Base-by-base conservation (phyloP, 208 protist genomes). In the Leishmania lainsoni region DNA sequence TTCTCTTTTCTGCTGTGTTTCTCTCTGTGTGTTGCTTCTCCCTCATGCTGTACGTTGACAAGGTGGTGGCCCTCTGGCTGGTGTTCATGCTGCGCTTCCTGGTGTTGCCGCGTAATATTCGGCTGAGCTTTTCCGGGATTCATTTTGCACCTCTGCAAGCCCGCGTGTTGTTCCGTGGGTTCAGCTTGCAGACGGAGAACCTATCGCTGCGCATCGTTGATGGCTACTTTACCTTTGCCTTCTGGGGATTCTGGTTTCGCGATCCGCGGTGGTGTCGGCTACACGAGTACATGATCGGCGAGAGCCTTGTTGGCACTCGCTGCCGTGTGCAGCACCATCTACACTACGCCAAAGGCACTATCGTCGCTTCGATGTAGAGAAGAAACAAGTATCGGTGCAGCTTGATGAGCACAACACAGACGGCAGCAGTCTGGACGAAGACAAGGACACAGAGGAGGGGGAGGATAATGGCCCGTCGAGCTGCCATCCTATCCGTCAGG, bases 111-210 rank as follows among this genome's bases (percentile, higher is more conserved):
- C 89, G 89, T 12, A 84, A 90, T 63, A 88, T 92, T n/a, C 79
- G 83, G 14, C 83, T 97, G 32, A 68, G 76, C 20, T 68, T 97
- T 45, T 84, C 90, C 10, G 89, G 88, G 26, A 71, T 97, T 48
- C 84, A 93, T 66, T 49, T 97, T 35, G 75, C 92, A 5, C 91
- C 91, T 2, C 83, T 97, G 69, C 89, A 89, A 49, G 90, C 85
- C 8, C 90, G 95, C 32, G 75, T 98, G 9, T 90, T 97, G 59
- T 94, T 97, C 66, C 85, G 94, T 59, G 83, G 92, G 65, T 75
- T 98, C 29, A 91, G 90, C 75, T 91, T 91, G 75, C 90, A 93
- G 63, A 90, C 93, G 52, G 91, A 94, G 75, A 95, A 98, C 85
- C 48, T 94, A 59, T 94, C 95, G 1, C 66, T 98, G n/a, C 91